phyloP scores from a whole-genome alignment of 495 filamentous ascomycete species.

The Tuber magnatum region DNA sequence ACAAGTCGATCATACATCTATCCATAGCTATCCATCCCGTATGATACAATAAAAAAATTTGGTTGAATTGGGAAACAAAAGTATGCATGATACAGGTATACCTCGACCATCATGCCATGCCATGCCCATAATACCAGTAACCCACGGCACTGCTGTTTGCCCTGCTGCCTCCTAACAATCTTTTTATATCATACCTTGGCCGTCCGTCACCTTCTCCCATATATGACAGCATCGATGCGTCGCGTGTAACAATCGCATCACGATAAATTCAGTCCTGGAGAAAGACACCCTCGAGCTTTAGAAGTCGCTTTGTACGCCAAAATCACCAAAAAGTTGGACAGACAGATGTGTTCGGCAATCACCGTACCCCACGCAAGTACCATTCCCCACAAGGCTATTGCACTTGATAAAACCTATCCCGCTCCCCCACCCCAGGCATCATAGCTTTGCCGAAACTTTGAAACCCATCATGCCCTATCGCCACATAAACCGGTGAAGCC shows the following conservation, averaged over 20 bases:
- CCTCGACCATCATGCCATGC: neutral
- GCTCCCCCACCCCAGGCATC: neutral
- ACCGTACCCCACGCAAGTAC: neutral
- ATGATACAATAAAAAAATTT: neutral
- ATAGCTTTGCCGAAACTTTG: neutral
- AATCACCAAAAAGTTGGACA: neutral
- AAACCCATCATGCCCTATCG: neutral
- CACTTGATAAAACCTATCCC: neutral
- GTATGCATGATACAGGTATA: no score
- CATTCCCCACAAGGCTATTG: neutral
- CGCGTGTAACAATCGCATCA: neutral
- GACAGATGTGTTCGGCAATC: neutral
- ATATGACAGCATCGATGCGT: slow-evolving; percentile 4
- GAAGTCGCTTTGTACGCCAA: neutral
- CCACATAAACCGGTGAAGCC: neutral
- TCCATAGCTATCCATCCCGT: neutral
- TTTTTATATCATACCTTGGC: neutral
- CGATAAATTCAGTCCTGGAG: neutral
- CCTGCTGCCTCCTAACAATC: neutral
- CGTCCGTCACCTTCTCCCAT: neutral
- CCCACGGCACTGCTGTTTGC: neutral
- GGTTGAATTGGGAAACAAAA: neutral
- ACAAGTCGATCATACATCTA: neutral
- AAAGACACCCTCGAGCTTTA: neutral
- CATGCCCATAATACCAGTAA: neutral